Base-by-base conservation (phyloP, 2,329 filamentous ascomycete species). In the Fusarium nanum region DNA sequence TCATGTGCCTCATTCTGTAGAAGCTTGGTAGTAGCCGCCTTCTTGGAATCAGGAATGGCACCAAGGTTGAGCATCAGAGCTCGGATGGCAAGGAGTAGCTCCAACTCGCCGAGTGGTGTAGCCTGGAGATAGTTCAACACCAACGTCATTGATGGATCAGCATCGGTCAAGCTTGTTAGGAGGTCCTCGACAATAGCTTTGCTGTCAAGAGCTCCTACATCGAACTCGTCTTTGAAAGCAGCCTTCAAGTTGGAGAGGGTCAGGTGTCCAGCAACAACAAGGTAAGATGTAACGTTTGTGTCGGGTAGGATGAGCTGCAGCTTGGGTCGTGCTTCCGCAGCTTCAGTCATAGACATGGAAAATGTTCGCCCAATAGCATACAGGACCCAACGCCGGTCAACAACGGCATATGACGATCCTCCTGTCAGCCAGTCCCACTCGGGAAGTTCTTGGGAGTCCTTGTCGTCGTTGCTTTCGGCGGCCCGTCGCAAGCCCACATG, bases 1-100 rank as follows among this genome's bases (percentile, higher is more conserved):
- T 73, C 75, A 32, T 78, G 70, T 10, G 76, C 47, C 45, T 76
- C 78, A 25, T 74, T 75, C 42, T 74, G 76, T 55, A 78, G 52
- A 8, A 80, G 75, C 56, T 80, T 80, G 27, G 70, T 77, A 23
- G 64, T 73, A 16, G 71, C 79, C 53, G 73, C 70, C 68, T 73
- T 79, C 59, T 71, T 79, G 12, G 77, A 68, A 53, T 85, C 83
- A 32, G 83, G 81, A 23, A 88, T 81, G 34, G 89, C 78, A 64
- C 91, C 90, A 42, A 94, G 85, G 71, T 89, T 93, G 48, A 88
- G 85, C 82, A 94, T 91, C 18, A 94, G 82, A 4, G 87, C 80
- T 56, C 88, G 86, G 55, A 94, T 86, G 6, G 89, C 87, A 59
- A 90, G 82, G 3, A 93, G 84, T 8, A 94, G 83, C 76, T 94